Percentiles rank a stretch among this genome's conserved stretches.
phyloP scores from a whole-genome alignment of 768 basidiomycete species.

The Aureoboletus auriporus region DNA sequence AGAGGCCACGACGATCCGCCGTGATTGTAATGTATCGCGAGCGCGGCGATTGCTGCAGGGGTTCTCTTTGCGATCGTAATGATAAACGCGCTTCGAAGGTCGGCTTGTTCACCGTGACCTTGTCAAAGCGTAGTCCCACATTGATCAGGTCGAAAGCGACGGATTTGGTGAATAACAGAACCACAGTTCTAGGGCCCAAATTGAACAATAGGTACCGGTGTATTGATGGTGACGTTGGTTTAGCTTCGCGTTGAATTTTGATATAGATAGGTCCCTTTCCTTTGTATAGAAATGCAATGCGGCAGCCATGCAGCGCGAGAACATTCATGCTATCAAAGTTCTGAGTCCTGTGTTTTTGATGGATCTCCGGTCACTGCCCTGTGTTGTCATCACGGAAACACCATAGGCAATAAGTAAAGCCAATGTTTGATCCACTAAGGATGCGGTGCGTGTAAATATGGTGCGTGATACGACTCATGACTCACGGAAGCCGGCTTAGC shows the following conservation, averaged over 20 bases:
- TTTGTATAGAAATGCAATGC: constrained; percentile 17
- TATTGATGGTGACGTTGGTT: constrained; percentile 17
- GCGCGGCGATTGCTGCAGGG: constrained; percentile 7
- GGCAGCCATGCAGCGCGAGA: constrained; percentile 18
- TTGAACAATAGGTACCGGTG: background rate
- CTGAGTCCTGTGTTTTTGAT: constrained; percentile 20
- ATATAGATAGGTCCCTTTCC: constrained; percentile 7
- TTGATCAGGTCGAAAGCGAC: background rate
- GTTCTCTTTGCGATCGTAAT: constrained; percentile 7
- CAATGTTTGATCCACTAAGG: constrained; percentile 9
- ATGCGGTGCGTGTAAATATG: constrained; percentile 11
- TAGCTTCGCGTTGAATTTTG: constrained; percentile 12
- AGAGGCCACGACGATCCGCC: constrained; percentile 18
- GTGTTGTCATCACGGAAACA: constrained; percentile 8
- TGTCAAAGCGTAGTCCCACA: no score
- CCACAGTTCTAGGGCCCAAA: background rate
- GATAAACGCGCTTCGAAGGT: constrained; percentile 6
- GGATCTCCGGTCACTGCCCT: background rate
- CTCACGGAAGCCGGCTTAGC: constrained; percentile 17
- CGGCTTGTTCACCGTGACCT: background rate
- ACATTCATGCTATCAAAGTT: constrained; percentile 3
- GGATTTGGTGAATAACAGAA: no score
- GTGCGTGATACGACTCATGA: constrained; percentile 3
- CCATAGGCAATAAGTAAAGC: background rate
- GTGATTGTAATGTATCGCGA: constrained; percentile 14